Conservation (phyloP, 2,329 filamentous ascomycete genomes). For the Claviceps sp. region DNA sequence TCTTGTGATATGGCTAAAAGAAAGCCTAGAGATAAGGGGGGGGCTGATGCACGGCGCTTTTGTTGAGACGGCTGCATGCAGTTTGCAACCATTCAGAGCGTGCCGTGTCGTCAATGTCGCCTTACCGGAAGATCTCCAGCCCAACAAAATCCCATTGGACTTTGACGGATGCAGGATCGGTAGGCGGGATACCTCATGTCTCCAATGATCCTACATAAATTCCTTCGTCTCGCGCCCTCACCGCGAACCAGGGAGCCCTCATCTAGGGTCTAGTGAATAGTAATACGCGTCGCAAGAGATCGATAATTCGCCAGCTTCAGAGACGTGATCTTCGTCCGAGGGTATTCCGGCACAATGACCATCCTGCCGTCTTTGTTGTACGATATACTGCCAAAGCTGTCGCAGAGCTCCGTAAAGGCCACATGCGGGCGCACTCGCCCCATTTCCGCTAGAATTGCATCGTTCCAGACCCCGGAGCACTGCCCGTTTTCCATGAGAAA, state of each 20-base stretch:
- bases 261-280: slow-evolving; percentile 17
- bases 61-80: too few species aligned
- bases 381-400: slow-evolving; percentile 47
- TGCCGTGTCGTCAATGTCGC: too few species aligned
- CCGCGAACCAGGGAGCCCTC: not conserved
- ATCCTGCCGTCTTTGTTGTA: slow-evolving; percentile 46
- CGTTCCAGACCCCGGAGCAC: slow-evolving; percentile 61
- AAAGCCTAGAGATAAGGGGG: too few species aligned
- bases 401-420: slow-evolving; percentile 47
- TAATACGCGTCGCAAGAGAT: slow-evolving; percentile 28
- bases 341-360: slow-evolving; percentile 41
- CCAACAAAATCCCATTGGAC: too few species aligned
- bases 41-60: too few species aligned
- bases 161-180: too few species aligned
- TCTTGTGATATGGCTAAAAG: too few species aligned
- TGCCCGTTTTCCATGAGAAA: slow-evolving; percentile 48
- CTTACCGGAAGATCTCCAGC: too few species aligned
- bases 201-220: too few species aligned
- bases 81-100: too few species aligned
- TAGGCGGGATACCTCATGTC: too few species aligned
- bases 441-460: slow-evolving; percentile 49
- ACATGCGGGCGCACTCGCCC: slow-evolving; percentile 42
- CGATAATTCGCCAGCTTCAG: slow-evolving; percentile 45
- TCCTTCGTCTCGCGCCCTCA: too few species aligned
- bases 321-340: slow-evolving; percentile 37